A percentile compares a stretch with the other conserved stretches of the same genome.
Evolutionary conservation across 805 yeast species (phyloP).

Genomic region (Kodamaea restingae): DNA sequence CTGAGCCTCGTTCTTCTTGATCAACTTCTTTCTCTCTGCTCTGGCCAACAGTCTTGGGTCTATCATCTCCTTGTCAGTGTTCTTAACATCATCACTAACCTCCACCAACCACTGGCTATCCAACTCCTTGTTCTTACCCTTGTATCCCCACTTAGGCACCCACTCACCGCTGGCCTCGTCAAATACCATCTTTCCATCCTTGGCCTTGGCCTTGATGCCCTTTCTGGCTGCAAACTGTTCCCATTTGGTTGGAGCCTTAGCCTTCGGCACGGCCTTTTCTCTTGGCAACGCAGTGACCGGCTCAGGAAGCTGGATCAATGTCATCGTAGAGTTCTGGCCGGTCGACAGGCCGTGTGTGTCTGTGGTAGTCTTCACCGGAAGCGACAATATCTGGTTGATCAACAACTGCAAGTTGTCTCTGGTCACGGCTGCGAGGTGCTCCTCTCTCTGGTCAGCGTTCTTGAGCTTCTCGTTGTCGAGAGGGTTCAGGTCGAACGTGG

Average conservation of each 20-base stretch:
- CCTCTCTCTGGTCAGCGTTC: conserved; percentile 56
- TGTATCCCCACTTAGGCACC: conserved; percentile 98
- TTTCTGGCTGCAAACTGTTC: conserved; percentile 93
- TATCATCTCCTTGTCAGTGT: conserved; percentile 53
- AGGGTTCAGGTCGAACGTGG: conserved; percentile 88
- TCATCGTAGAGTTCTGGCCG: conserved; percentile 69
- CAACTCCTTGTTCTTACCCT: conserved; percentile 81
- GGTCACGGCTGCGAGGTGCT: conserved; percentile 57
- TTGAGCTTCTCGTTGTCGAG: conserved; percentile 59
- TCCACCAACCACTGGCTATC: conserved; percentile 97
- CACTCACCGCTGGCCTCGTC: conserved; percentile 91
- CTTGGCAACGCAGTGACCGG: conserved; percentile 82
- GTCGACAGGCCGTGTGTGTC: conserved; percentile 58
- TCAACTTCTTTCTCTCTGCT: conserved; percentile 75
- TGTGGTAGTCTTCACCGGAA: conserved; percentile 85
- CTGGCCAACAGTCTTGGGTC: conserved; percentile 85
- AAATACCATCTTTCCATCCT: conserved; percentile 81
- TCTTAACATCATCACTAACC: conserved; percentile 68
- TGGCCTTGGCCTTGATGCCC: conserved; percentile 88
- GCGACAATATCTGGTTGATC: conserved; percentile 83
- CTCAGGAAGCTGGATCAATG: conserved; percentile 80
- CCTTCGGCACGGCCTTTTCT: conserved; percentile 92
- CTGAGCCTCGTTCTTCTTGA: conserved; percentile 80
- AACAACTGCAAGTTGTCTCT: conserved; percentile 92
- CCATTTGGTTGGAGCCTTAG: conserved; percentile 93